These are phyloP conservation scores for Leishmania aethiopica DNA, from an alignment of 208 protist species.

Conservation along the genomic window DNA sequence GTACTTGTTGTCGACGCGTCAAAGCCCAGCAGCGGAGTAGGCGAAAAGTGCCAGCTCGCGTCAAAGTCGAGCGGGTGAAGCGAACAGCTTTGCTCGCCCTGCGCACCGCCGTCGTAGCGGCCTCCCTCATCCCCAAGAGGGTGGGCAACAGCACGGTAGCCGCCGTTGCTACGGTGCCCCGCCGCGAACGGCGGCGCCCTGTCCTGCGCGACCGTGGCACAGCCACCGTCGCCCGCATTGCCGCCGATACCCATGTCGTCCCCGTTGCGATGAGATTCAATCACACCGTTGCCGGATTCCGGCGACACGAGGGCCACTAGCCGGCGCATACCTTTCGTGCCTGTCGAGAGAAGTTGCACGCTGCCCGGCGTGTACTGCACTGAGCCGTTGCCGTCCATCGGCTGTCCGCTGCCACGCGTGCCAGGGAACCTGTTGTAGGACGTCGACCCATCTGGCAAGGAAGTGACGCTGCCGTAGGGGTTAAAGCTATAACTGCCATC, in stretches of 20 bases:
- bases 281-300: slow-evolving; percentile 15
- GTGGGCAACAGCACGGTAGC: slow-evolving; percentile 21
- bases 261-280: slow-evolving; percentile 6
- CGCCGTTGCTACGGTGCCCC: background rate
- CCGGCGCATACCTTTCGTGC: slow-evolving; percentile 20
- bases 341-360: slow-evolving; percentile 33
- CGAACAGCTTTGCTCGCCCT: slow-evolving; percentile 14
- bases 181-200: background rate
- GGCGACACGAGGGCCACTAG: slow-evolving; percentile 30
- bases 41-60: slow-evolving; percentile 38
- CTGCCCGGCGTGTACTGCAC: slow-evolving; percentile 25
- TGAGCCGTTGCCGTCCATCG: slow-evolving; percentile 15
- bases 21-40: slow-evolving; percentile 34
- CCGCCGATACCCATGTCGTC: slow-evolving; percentile 19
- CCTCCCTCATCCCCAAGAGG: background rate
- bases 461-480: slow-evolving; percentile 46
- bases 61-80: slow-evolving; percentile 39
- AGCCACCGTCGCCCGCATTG: background rate
- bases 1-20: slow-evolving; percentile 38
- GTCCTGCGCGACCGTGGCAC: background rate
- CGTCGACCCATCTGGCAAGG: slow-evolving; percentile 34
- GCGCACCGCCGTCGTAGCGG: background rate
- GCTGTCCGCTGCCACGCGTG: slow-evolving; percentile 7
- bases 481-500: slow-evolving; percentile 53
- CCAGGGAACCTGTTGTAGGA: slow-evolving; percentile 21